Evolutionary conservation across 2,329 filamentous ascomycete species (phyloP).

Genomic region (Xylaria sp.): DNA sequence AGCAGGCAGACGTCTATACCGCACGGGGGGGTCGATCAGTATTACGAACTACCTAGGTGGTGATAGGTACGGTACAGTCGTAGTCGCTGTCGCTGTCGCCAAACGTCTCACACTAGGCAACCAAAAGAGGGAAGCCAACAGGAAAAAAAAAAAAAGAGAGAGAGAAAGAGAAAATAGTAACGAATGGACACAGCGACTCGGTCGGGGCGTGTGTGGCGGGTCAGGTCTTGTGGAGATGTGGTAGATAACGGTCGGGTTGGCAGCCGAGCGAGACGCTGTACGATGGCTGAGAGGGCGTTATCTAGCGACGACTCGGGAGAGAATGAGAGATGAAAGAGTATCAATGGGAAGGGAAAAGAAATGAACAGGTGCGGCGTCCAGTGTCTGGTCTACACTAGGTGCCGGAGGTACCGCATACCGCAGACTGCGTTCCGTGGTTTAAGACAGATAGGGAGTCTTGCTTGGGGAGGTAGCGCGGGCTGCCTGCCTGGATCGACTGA

Average conservation of each 20-base stretch:
- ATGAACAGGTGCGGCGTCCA: conserved; percentile 23
- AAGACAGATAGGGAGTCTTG: conserved; percentile 9
- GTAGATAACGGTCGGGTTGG: conserved; percentile 35
- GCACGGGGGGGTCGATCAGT: conserved; percentile 24
- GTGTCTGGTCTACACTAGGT: background rate
- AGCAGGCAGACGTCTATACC: conserved; percentile 14
- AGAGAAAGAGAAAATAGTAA: conserved; percentile 30
- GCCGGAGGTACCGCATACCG: background rate
- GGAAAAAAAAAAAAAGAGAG: conserved; percentile 28
- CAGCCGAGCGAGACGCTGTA: conserved; percentile 32
- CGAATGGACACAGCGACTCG: conserved; percentile 39
- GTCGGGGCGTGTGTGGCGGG: conserved; percentile 27
- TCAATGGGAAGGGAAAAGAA: conserved; percentile 21
- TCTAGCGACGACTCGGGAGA: conserved; percentile 29
- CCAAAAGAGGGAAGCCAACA: no score
- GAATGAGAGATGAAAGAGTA: conserved; percentile 25
- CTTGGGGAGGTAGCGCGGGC: background rate
- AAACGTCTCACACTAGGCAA: conserved; percentile 29
- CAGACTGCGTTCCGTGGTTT: conserved; percentile 19
- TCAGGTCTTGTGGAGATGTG: conserved; percentile 28
- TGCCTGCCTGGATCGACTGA: background rate
- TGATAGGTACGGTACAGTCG: conserved; percentile 14
- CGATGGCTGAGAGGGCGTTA: conserved; percentile 30
- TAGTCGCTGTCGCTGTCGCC: conserved; percentile 11
- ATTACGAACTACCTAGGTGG: conserved; percentile 27